Conservation (phyloP, 495 filamentous ascomycete species). For the Daldinia grandis region DNA sequence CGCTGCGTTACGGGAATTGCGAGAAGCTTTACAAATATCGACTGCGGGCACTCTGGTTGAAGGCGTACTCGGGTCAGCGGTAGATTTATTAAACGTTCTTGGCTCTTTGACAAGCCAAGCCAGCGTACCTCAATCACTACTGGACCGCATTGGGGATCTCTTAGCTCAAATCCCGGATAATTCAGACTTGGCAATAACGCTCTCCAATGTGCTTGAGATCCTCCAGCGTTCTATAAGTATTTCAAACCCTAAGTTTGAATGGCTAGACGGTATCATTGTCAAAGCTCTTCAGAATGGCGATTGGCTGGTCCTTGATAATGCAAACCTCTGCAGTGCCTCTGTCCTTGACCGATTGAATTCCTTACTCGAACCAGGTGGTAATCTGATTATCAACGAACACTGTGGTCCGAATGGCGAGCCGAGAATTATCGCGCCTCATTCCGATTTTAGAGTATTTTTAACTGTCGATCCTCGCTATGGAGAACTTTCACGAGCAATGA, state of each 20-base stretch:
- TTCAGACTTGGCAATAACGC: slow-evolving; percentile 40
- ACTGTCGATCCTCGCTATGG: slow-evolving; percentile 94
- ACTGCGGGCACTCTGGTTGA: slow-evolving; percentile 60
- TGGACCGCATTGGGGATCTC: slow-evolving; percentile 46
- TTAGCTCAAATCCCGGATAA: slow-evolving; percentile 35
- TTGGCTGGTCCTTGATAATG: slow-evolving; percentile 96
- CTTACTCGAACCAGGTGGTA: slow-evolving; percentile 87
- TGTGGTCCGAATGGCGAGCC: slow-evolving; percentile 82
- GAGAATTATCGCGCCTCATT: slow-evolving; percentile 80
- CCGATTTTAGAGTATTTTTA: slow-evolving; percentile 89
- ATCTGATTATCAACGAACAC: slow-evolving; percentile 91
- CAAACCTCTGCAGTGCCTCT: slow-evolving; percentile 93
- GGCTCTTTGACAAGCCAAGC: slow-evolving; percentile 39
- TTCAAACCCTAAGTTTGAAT: slow-evolving; percentile 85
- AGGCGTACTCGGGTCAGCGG: slow-evolving; percentile 51
- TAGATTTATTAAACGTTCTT: slow-evolving; percentile 54
- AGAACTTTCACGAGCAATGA: slow-evolving; percentile 95
- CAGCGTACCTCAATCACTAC: slow-evolving; percentile 43
- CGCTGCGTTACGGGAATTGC: slow-evolving; percentile 62
- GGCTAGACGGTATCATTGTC: slow-evolving; percentile 92
- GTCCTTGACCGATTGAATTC: slow-evolving; percentile 96
- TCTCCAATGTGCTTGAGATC: slow-evolving; percentile 49
- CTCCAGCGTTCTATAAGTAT: slow-evolving; percentile 56
- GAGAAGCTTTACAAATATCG: slow-evolving; percentile 60
- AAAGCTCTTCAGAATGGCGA: slow-evolving; percentile 84